phyloP scores from a whole-genome alignment of 345 rosid genomes.

The Eutrema japonicum region DNA sequence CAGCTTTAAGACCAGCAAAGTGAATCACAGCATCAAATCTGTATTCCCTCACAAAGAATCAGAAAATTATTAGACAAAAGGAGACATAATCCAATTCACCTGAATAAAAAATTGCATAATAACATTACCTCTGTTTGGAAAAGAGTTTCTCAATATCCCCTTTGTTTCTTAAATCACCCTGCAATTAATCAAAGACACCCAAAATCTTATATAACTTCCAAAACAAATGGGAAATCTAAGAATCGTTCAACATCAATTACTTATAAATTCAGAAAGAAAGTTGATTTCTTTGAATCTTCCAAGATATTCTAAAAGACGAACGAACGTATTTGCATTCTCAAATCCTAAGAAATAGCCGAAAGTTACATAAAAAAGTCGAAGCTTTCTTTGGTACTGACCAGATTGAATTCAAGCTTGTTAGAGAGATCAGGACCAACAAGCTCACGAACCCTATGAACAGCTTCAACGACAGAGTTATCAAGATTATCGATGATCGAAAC shows the following conservation, averaged over 20 bases:
- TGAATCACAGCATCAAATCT: conserved; percentile 97
- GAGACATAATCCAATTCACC: neutral
- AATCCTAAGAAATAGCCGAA: neutral
- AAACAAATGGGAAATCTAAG: neutral
- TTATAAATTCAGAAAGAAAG: neutral
- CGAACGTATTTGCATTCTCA: neutral
- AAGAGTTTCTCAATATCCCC: conserved; percentile 87
- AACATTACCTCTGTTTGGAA: conserved; percentile 60
- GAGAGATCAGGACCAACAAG: conserved; percentile 82
- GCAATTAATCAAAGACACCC: conserved; percentile 36
- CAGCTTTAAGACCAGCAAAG: conserved; percentile 95
- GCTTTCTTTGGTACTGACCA: conserved; percentile 50
- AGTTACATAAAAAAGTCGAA: neutral
- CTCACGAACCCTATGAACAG: conserved; percentile 77
- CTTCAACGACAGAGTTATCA: conserved; percentile 79
- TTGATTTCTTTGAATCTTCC: neutral
- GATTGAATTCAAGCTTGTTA: conserved; percentile 67
- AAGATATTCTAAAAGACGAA: neutral
- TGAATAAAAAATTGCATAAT: conserved; percentile 3
- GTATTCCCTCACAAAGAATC: conserved; percentile 27
- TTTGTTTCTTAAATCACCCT: conserved; percentile 92
- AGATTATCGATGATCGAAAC: conserved; percentile 87
- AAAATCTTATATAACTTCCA: neutral
- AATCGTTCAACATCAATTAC: neutral
- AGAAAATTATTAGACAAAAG: conserved; percentile 15